Evolutionary conservation across 345 rosid species (phyloP), one percentile per base, ranked within the genome.

Genomic region (Eucalyptus pauciflora): DNA sequence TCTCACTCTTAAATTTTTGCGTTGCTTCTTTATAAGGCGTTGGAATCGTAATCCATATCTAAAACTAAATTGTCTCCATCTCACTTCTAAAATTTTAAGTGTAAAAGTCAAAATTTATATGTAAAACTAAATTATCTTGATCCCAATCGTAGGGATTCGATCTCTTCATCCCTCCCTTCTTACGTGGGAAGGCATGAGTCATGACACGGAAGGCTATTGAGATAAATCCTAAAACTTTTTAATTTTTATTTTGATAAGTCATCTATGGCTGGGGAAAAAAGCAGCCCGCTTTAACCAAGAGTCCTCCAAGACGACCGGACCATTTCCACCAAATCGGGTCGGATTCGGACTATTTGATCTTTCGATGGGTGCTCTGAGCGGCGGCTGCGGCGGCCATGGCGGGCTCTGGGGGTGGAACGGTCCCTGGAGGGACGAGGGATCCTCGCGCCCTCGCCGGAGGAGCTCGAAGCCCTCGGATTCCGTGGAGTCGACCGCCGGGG

Each of bases 381-480:
- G 90, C 54, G 96, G 95, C 41, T 56, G 13, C 62, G 91, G 91
- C 24, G 90, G 93, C 51, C 90, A 92, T 87, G 95, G 94, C 52
- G 93, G 95, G 11, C 88, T 95, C 85, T 94, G 97, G 95, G 94
- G 95, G 1, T 94, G 98, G 97, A 94, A 91, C 49, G 62, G 89
- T 6, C 89, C 90, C 9, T 85, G 85, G 27, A 88, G 93, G 16
- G 90, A 89, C 50, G 89, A 81, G 85, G 92, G 92, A 69, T 91
- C 91, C 27, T 89, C 87, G 12, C 52, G 89, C 56, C 93, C 92
- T 69, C 91, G 86, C 48, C 79, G 91, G 50, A 92, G 91, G 52
- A 81, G 88, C 60, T 90, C 96, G 50, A 94, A 92, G 86, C 93
- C 95, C 64, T 93, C 96, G 3, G 97, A 92, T 88, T 94, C 94